Evolutionary conservation across 495 filamentous ascomycete species (phyloP), one percentile per base, ranked within the genome.

Genomic region (Neurospora sp.): DNA sequence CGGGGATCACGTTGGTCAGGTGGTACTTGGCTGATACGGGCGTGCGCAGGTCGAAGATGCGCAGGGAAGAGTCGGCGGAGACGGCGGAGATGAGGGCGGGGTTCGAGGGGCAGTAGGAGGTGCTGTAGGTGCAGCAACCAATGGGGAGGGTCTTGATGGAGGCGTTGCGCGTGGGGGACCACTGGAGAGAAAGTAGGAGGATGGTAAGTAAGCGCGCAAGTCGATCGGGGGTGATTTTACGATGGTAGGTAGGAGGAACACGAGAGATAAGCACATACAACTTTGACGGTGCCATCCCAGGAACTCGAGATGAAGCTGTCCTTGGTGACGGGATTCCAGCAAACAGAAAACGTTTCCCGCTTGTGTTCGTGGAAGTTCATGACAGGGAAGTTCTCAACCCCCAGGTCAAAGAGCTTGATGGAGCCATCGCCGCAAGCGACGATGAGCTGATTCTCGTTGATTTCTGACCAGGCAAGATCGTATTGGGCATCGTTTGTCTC

Each of bases 401-500:
- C 87, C 74, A 92, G 85, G 83, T 99, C 96, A 84, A 94, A 99
- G 69, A 99, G 90, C 83, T 97, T 98, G 80, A 99, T 88, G 73
- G 91, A 93, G 72, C 96, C 96, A 81, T 99, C 96, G 72, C 96
- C 96, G 42, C 90, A 90, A 3, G 92, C 96, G 4, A 91, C 89
- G 18, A 94, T 88, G 74, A 97, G 85, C 83, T 99, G 96, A 81
- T 96, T 93, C 85, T 97, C 94, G 86, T 99, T 92, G 71, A 91
- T 86, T 83, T 99, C 96, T 72, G 93, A 96, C 94, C 94, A 98
- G 74, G 93, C 86, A 46, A 93, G 86, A 82, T 99, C 96, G 82
- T 94, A 99, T 77, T 97, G 92, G 48, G 93, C 91, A 81, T 98
- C 96, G 86, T 98, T 96, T 41, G 96, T 99, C 77, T 97, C 95